Percentiles rank a stretch among this genome's conserved stretches.
Evolutionary conservation across 495 filamentous ascomycete genomes (phyloP).

Genomic region (Xylaria flabelliformis): DNA sequence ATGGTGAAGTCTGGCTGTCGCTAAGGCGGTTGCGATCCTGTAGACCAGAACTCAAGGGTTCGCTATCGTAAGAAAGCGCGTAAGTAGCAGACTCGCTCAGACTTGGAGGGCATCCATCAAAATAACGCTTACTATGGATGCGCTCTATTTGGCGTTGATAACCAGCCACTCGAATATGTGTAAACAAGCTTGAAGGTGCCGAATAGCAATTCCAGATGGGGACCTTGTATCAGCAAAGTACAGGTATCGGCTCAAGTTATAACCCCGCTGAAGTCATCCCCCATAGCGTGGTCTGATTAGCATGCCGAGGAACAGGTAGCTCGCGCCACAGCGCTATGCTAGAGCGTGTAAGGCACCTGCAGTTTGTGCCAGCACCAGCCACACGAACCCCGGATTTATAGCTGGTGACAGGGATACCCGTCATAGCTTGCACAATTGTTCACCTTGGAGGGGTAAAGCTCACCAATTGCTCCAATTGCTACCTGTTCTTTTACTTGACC

Average conservation of each 20-base stretch:
- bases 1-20: not conserved
- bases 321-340: slow-evolving; percentile 35
- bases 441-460: slow-evolving; percentile 13
- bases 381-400: slow-evolving; percentile 37
- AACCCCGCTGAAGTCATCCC: slow-evolving; percentile 34
- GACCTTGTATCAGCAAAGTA: not conserved
- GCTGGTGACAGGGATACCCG: slow-evolving; percentile 21
- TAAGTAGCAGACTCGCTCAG: not conserved
- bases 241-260: not conserved
- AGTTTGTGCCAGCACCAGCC: slow-evolving; percentile 6
- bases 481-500: slow-evolving; percentile 27
- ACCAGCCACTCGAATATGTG: slow-evolving; percentile 1
- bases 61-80: slow-evolving; percentile 15
- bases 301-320: slow-evolving; percentile 24
- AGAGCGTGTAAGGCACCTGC: not conserved
- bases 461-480: slow-evolving; percentile 7
- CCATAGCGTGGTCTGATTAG: not conserved
- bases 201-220: not conserved
- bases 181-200: not conserved
- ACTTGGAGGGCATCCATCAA: not conserved
- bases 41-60: not conserved
- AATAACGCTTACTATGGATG: not conserved
- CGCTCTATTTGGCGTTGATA: not conserved
- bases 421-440: slow-evolving; percentile 15
- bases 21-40: not conserved